A percentile compares a stretch with the other conserved stretches of the same genome.
These are phyloP conservation scores for Venturiaceae sp. DNA, from an alignment of 2,329 filamentous ascomycete genomes.

Conservation along the genomic window DNA sequence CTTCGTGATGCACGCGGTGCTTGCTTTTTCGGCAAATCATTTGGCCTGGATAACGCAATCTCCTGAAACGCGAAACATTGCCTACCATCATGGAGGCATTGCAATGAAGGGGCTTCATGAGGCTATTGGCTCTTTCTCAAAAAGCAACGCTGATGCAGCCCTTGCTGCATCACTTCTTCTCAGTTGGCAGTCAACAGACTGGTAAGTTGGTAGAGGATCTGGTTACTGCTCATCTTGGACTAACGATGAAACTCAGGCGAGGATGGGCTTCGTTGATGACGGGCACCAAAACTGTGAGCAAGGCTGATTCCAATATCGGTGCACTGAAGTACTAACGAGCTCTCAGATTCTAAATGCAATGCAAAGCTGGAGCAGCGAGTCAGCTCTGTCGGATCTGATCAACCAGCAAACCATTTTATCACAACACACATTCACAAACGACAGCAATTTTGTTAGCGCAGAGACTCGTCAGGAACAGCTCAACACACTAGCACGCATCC, in stretches of 20 bases:
- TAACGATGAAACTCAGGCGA: slow-evolving; percentile 46
- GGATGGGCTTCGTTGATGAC: slow-evolving; percentile 91
- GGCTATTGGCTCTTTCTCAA: slow-evolving; percentile 75
- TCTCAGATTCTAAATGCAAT: slow-evolving; percentile 76
- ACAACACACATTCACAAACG: slow-evolving; percentile 41
- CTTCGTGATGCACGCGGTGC: slow-evolving; percentile 89
- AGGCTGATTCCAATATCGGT: background rate
- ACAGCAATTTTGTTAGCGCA: slow-evolving; percentile 55
- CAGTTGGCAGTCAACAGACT: slow-evolving; percentile 94
- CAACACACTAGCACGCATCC: slow-evolving; percentile 27
- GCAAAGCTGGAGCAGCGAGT: slow-evolving; percentile 85
- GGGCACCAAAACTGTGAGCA: slow-evolving; percentile 74
- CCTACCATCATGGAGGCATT: slow-evolving; percentile 77
- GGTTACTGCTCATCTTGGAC: background rate
- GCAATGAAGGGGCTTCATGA: slow-evolving; percentile 83
- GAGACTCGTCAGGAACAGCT: slow-evolving; percentile 46
- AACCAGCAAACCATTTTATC: slow-evolving; percentile 52
- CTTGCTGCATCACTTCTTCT: slow-evolving; percentile 84
- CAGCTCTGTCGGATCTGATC: slow-evolving; percentile 74
- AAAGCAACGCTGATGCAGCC: slow-evolving; percentile 80
- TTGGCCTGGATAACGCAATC: slow-evolving; percentile 84
- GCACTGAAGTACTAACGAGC: slow-evolving; percentile 12
- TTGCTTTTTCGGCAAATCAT: slow-evolving; percentile 92
- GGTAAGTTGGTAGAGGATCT: slow-evolving; percentile 47
- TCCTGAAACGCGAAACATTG: slow-evolving; percentile 74